Conservation (phyloP, 73 alveolate species). For the Urostyla sp. region DNA sequence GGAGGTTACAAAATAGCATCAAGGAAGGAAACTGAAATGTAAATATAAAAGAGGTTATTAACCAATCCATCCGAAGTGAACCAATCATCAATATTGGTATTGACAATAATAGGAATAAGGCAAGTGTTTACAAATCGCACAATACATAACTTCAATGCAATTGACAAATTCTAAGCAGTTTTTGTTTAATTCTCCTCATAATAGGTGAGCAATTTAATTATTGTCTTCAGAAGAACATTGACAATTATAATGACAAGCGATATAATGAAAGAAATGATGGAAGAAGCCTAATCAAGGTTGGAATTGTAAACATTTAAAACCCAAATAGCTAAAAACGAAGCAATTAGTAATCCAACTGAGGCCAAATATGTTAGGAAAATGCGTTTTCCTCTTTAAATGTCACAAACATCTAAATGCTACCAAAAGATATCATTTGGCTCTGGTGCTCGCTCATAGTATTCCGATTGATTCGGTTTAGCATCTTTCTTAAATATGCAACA, state of each 20-base stretch:
- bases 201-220: constrained; percentile 55
- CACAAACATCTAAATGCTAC: constrained; percentile 73
- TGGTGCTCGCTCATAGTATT: too few relatives aligned
- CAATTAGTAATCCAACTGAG: constrained; percentile 49
- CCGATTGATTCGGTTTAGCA: too few relatives aligned
- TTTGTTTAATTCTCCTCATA: constrained; percentile 72
- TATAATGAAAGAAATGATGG: too few relatives aligned
- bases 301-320: constrained; percentile 50
- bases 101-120: constrained; percentile 69
- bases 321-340: constrained; percentile 65
- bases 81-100: constrained; percentile 39
- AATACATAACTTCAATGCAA: constrained; percentile 72
- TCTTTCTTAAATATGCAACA: too few relatives aligned
- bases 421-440: constrained; percentile 89
- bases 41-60: constrained; percentile 44
- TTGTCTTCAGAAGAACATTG: constrained; percentile 57
- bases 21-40: constrained; percentile 39
- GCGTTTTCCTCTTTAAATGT: constrained; percentile 36
- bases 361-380: constrained; percentile 48
- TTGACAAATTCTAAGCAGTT: constrained; percentile 76
- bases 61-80: constrained; percentile 63
- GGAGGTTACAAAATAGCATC: constrained; percentile 64
- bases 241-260: too few relatives aligned
- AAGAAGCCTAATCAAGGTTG: too few relatives aligned
- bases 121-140: constrained; percentile 79